These are phyloP conservation scores for Sphagnum fallax DNA, from an alignment of 228 moss, liverwort and hornwort genomes.

Conservation along the genomic window DNA sequence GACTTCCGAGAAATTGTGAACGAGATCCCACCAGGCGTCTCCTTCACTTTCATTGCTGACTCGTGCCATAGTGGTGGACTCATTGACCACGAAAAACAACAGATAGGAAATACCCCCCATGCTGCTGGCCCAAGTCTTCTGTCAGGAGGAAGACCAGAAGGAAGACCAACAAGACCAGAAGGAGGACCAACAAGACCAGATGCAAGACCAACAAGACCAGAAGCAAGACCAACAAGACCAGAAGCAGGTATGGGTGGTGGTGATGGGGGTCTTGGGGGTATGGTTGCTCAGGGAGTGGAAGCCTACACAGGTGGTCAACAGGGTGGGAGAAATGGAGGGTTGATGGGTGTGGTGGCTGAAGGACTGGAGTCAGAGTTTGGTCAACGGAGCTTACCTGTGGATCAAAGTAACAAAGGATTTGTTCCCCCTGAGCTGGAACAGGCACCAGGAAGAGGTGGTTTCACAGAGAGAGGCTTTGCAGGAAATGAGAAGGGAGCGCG, in stretches of 20 bases:
- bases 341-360: slow-evolving; percentile 10
- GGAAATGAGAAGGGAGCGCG: slow-evolving; percentile 4
- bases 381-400: slow-evolving; percentile 10
- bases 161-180: slow-evolving; percentile 9
- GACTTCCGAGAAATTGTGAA: slow-evolving; percentile 39
- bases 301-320: slow-evolving; percentile 16
- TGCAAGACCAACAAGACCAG: not conserved
- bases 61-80: slow-evolving; percentile 46
- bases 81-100: slow-evolving; percentile 35
- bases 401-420: slow-evolving; percentile 21
- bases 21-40: slow-evolving; percentile 28
- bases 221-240: not conserved
- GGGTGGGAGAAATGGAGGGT: slow-evolving; percentile 10
- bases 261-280: slow-evolving; percentile 16
- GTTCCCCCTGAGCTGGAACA: slow-evolving; percentile 12
- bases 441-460: not conserved
- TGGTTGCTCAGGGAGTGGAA: slow-evolving; percentile 20
- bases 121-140: slow-evolving; percentile 3
- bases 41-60: slow-evolving; percentile 41
- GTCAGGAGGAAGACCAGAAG: slow-evolving; percentile 13
- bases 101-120: slow-evolving; percentile 23
- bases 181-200: slow-evolving; percentile 10
- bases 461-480: slow-evolving; percentile 9
- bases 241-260: slow-evolving; percentile 8
- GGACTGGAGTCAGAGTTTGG: slow-evolving; percentile 28